Evolutionary conservation across 2,329 filamentous ascomycete species (phyloP), one percentile per base, ranked within the genome.

Genomic region (Arthroderma uncinatum): DNA sequence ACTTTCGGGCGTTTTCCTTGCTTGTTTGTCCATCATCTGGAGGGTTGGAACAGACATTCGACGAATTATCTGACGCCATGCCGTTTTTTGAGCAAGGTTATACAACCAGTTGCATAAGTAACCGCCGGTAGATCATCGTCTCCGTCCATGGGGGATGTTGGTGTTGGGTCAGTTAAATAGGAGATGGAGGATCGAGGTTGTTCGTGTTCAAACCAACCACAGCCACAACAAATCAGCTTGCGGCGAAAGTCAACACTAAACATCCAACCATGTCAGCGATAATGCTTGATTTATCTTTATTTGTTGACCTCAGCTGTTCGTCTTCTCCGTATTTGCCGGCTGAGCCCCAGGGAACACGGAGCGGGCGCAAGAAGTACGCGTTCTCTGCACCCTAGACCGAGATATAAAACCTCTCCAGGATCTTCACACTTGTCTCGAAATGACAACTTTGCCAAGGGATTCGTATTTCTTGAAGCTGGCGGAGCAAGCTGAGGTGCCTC

Each of bases 401-500:
- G 8, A 8, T 23, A 42, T 10, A 9, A 19, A 23, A 19, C 10
- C 2, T 6, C 5, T 10, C 8, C 19, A 21, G 1, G 39, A 42
- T 14, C 39, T 10, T 21, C 39, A 23, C 10, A 10, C 10, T 48
- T 48, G 14, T 28, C 44, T 9, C 7, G 14, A 48, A 48, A 25
- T 14, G 44, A 48, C 44, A 48, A 48, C 21, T 48, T 48, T 48
- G 44, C 44, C 44, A 48, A 48, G 44, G 44, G 23, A 48, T 16
- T 48, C 44, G 44, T 48, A 28, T 48, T 44, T 25, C 21, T n/a
- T 28, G 6, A 42, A n/a, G 21, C 19, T 48, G 44, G 44, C 25
- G 44, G 23, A 48, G 44, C 44, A 42, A 42, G 39, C 39, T 42
- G 39, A 42, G 39, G 12, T 30, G 9, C 25, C 9, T 12, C 12